Evolutionary conservation across 768 basidiomycete genomes (phyloP).

Genomic region (Mycena maculata): DNA sequence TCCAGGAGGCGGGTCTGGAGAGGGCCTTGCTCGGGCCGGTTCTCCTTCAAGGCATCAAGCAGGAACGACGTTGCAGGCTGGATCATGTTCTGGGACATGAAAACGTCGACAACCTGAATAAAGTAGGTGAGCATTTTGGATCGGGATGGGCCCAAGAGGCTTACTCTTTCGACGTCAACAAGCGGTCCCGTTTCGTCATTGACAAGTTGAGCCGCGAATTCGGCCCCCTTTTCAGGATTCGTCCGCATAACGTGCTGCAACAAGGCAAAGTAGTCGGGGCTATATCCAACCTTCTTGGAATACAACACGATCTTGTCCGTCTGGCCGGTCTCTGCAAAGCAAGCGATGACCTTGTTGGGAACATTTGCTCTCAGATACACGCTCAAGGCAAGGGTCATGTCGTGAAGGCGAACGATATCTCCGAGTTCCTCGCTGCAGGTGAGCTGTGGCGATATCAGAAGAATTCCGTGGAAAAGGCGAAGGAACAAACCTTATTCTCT

Average conservation of each 20-base stretch:
- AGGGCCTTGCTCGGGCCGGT: conserved; percentile 95
- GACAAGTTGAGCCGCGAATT: conserved; percentile 94
- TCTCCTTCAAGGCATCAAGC: conserved; percentile 97
- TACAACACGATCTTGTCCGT: conserved; percentile 98
- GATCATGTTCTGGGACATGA: conserved; percentile 99
- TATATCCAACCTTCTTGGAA: conserved; percentile 95
- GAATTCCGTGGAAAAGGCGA: conserved; percentile 1
- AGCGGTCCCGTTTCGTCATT: conserved; percentile 94
- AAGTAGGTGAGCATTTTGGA: conserved; percentile 18
- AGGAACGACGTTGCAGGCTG: conserved; percentile 99
- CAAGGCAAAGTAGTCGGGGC: conserved; percentile 91
- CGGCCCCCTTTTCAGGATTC: conserved; percentile 97
- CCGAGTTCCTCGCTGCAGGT: conserved; percentile 99
- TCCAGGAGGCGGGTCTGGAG: conserved; percentile 96
- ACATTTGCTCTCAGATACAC: conserved; percentile 98
- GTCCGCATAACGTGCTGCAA: conserved; percentile 96
- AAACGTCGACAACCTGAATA: conserved; percentile 91
- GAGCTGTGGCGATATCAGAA: conserved; percentile 62
- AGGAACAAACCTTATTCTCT: conserved; percentile 87
- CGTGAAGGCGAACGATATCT: conserved; percentile 93
- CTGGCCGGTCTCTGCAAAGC: conserved; percentile 99
- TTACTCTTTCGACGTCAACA: conserved; percentile 91
- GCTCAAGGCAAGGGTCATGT: conserved; percentile 97
- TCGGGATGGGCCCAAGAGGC: conserved; percentile 36
- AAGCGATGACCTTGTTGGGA: conserved; percentile 98